Conservation (phyloP, 192 early-diverging fungal genomes). For the Chytriomyces confervae region DNA sequence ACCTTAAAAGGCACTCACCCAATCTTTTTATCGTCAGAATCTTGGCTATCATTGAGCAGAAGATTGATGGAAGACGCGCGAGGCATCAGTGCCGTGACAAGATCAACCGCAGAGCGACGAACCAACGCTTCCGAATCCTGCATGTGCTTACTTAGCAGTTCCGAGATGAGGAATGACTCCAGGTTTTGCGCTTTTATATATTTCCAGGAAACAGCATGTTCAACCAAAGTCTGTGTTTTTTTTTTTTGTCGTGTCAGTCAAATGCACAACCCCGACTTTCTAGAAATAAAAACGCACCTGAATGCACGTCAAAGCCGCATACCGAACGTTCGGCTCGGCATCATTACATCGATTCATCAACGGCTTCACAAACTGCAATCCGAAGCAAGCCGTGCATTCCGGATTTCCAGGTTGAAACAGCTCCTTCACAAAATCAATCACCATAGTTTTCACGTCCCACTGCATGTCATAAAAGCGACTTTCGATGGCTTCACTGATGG, state of each 20-base stretch:
- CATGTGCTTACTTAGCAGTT: not conserved
- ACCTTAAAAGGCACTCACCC: not conserved
- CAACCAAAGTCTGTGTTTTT: not conserved
- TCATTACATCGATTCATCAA: conserved; percentile 12
- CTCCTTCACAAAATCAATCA: not conserved
- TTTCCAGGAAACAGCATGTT: not conserved
- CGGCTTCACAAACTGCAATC: conserved; percentile 2
- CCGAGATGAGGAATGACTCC: not conserved
- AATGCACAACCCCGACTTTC: not conserved
- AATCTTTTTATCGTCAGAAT: no score
- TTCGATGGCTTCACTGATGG: conserved; percentile 15
- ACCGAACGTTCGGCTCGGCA: conserved; percentile 15
- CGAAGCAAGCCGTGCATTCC: not conserved
- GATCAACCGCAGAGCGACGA: conserved; percentile 10
- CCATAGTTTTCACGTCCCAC: conserved; percentile 15
- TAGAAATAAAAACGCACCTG: not conserved
- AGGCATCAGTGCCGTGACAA: not conserved
- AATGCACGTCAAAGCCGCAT: not conserved
- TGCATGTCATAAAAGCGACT: conserved; percentile 27
- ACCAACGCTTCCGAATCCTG: conserved; percentile 31
- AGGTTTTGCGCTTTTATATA: not conserved
- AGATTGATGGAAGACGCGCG: no score
- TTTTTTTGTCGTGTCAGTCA: not conserved
- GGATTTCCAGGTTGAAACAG: not conserved
- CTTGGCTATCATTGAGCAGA: no score